Conservation (phyloP, 345 rosid genomes). For the Dovyalis caffra region DNA sequence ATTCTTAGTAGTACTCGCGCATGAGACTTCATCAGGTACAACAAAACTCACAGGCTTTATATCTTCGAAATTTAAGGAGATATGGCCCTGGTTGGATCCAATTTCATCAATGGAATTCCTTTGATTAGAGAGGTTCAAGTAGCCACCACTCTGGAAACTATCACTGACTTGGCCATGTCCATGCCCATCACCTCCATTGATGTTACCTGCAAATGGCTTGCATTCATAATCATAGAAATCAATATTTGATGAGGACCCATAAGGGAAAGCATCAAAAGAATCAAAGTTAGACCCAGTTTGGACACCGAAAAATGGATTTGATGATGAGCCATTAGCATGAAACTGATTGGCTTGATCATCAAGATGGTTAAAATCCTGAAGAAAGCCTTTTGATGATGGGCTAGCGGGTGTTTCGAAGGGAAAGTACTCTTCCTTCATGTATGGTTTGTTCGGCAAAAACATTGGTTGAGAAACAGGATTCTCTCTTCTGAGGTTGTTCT, state of each 20-base stretch:
- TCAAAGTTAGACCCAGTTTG: slow-evolving; percentile 37
- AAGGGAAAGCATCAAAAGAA: slow-evolving; percentile 46
- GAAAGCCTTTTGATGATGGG: slow-evolving; percentile 31
- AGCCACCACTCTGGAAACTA: slow-evolving; percentile 38
- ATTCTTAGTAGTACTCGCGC: slow-evolving; percentile 35
- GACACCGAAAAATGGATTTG: slow-evolving; percentile 38
- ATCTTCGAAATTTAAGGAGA: slow-evolving; percentile 40
- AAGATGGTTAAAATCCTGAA: slow-evolving; percentile 58
- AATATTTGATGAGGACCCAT: slow-evolving; percentile 34
- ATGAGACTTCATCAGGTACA: slow-evolving; percentile 62
- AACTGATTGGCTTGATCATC: slow-evolving; percentile 28
- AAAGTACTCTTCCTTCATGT: slow-evolving; percentile 33
- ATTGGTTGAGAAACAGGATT: not conserved
- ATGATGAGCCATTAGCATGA: slow-evolving; percentile 41
- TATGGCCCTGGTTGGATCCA: slow-evolving; percentile 34
- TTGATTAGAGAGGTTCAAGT: slow-evolving; percentile 2
- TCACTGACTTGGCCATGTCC: slow-evolving; percentile 49
- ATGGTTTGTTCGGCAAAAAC: slow-evolving; percentile 5
- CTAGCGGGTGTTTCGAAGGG: slow-evolving; percentile 31
- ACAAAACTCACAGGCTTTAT: slow-evolving; percentile 42
- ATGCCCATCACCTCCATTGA: slow-evolving; percentile 15
- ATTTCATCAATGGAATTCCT: slow-evolving; percentile 25
- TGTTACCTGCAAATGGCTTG: slow-evolving; percentile 44
- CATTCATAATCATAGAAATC: slow-evolving; percentile 44
- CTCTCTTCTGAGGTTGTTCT: not conserved